Conservation (phyloP, 441 rosid genomes). For the Adansonia gregorii region DNA sequence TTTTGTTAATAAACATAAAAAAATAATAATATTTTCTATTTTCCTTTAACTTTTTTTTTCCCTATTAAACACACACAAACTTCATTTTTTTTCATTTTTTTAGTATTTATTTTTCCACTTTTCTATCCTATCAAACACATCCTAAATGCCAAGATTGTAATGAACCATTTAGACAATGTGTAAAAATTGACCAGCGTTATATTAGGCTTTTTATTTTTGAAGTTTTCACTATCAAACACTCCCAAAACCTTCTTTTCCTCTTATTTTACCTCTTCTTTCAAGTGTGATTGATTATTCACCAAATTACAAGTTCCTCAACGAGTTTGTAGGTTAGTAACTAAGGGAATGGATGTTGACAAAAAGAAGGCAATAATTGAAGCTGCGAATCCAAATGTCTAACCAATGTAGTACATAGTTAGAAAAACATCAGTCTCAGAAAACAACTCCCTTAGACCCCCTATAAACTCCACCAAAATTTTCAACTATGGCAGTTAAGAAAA, state of each 20-base stretch:
- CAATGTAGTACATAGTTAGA: not conserved
- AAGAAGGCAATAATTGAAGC: not conserved
- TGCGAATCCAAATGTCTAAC: not conserved
- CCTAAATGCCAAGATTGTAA: no score
- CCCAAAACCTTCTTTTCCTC: not conserved
- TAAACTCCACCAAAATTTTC: not conserved
- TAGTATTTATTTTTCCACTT: no score
- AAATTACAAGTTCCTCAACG: not conserved
- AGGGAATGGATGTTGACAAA: slow-evolving; percentile 10
- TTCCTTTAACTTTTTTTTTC: no score
- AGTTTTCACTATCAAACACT: no score
- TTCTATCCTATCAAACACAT: no score
- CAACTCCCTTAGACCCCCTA: not conserved
- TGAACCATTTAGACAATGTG: no score
- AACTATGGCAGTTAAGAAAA: not conserved
- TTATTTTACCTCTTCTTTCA: not conserved
- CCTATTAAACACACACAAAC: no score
- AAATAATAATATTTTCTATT: no score
- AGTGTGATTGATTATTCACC: not conserved
- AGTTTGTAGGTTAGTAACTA: not conserved
- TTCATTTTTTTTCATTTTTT: no score
- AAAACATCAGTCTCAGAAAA: not conserved
- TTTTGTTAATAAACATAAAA: no score
- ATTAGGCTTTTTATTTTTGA: no score
- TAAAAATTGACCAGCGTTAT: no score